Evolutionary conservation across 2,329 filamentous ascomycete species (phyloP).

Genomic region (Penicillium frequentans): DNA sequence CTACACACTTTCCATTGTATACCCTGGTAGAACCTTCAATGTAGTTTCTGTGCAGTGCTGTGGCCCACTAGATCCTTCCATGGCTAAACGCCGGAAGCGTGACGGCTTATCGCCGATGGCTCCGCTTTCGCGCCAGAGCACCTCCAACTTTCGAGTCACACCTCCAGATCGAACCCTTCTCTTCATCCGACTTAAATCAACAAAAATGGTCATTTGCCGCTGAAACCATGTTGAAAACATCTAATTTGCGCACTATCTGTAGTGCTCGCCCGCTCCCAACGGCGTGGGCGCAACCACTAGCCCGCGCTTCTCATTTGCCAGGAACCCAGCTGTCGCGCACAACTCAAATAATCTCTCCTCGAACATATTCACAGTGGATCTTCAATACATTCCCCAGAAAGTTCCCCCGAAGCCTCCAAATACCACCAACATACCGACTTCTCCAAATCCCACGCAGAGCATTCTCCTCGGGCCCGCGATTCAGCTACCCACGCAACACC

Average conservation of each 20-base stretch:
- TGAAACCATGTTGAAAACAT: not conserved
- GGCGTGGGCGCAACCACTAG: not conserved
- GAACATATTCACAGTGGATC: no score
- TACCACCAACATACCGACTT: not conserved
- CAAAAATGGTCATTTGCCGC: not conserved
- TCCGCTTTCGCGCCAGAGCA: not conserved
- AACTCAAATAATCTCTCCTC: not conserved
- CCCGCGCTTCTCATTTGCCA: not conserved
- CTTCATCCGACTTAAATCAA: not conserved
- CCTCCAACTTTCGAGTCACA: not conserved
- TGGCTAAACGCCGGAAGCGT: conserved; percentile 10
- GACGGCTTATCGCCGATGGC: conserved; percentile 15
- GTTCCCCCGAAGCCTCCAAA: no score
- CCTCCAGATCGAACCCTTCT: not conserved
- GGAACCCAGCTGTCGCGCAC: not conserved
- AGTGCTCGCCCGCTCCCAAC: not conserved
- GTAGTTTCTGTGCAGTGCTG: not conserved
- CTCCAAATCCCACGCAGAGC: not conserved
- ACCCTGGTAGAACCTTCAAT: not conserved
- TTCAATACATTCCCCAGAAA: no score
- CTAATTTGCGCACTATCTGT: not conserved
- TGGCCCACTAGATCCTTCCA: not conserved
- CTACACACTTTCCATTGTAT: not conserved
- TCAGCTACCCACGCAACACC: conserved; percentile 10
- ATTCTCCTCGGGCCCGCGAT: conserved; percentile 6